Evolutionary conservation across 495 filamentous ascomycete species (phyloP), one percentile per base, ranked within the genome.

Genomic region (Trichodelitschia bisporula): DNA sequence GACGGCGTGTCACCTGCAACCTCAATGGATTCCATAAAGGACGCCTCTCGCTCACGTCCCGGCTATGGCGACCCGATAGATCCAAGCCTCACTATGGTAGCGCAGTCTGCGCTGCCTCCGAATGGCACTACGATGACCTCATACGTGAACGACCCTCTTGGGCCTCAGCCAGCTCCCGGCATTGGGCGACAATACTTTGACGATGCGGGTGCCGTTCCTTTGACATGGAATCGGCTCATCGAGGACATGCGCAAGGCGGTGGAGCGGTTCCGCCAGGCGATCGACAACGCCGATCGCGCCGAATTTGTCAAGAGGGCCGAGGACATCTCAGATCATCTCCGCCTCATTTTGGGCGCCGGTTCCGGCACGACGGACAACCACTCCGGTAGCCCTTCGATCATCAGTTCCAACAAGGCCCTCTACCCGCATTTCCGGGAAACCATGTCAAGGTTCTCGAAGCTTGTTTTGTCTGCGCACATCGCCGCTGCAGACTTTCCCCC

Each of bases 361-460:
- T 97, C 86, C 5, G 78, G 78, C 30, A 95, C 86, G 2, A 97
- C 86, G 1, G 86, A 97, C 47, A 95, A 95, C 41, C 86, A 97
- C 47, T 97, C 86, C 8, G 89, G 89, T 26, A 86, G 92, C 38
- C 86, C 89, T 18, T 95, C 86, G n/a, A 93, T 95, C 46, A 97
- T 97, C 32, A 86, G 79, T 4, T 83, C 80, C 4, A 97, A 97
- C 51, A 91, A 91, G 51, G 71, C 77, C 2, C 58, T 97, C 26
- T 93, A 95, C 43, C 86, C 89, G 18, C 80, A 95, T 54, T 97
- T 93, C 51, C 66, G 89, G 30, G 89, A 93, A 45, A 93, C 92
- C 74, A 97, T 97, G 86, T 95, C 86, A 3, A 77, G 86, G 40
- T 95, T 95, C 52, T 95, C 89, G 21, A 97, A 95, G 49, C 59